These are phyloP conservation scores for Salinomyces thailandicus DNA, from an alignment of 2,329 filamentous ascomycete genomes.

Conservation along the genomic window DNA sequence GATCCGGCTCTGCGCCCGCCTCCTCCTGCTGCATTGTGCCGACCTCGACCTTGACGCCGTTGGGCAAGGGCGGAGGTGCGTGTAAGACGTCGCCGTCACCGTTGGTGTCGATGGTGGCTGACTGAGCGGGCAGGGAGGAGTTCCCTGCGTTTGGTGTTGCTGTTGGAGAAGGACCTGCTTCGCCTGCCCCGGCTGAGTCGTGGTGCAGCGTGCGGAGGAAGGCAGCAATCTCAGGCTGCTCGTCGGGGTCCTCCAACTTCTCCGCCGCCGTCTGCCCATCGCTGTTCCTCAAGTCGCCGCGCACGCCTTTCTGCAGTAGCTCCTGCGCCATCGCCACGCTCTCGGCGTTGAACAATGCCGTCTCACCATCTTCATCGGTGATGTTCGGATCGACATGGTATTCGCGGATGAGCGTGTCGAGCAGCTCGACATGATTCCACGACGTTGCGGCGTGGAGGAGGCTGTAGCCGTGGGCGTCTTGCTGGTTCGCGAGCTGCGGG, in stretches of 20 bases:
- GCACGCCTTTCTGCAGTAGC: slow-evolving; percentile 67
- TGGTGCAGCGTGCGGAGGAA: slow-evolving; percentile 47
- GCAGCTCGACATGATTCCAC: slow-evolving; percentile 75
- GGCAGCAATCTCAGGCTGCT: slow-evolving; percentile 62
- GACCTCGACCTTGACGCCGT: slow-evolving; percentile 67
- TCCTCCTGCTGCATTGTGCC: slow-evolving; percentile 57
- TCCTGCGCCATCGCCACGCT: slow-evolving; percentile 65
- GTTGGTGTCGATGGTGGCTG: slow-evolving; percentile 12
- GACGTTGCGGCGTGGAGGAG: slow-evolving; percentile 86
- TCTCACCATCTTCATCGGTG: slow-evolving; percentile 83
- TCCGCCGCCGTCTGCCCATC: slow-evolving; percentile 74
- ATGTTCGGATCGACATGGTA: slow-evolving; percentile 72
- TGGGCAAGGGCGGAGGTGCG: slow-evolving; percentile 54
- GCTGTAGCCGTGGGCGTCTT: slow-evolving; percentile 90
- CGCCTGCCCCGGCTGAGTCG: slow-evolving; percentile 7
- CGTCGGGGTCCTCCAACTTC: slow-evolving; percentile 67
- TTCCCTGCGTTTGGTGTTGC: slow-evolving; percentile 14
- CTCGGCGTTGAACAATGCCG: slow-evolving; percentile 88
- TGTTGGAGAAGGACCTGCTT: slow-evolving; percentile 8
- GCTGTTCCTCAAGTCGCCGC: slow-evolving; percentile 53
- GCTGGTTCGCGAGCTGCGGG: slow-evolving; percentile 63
- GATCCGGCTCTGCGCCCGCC: slow-evolving; percentile 55
- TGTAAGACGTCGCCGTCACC: slow-evolving; percentile 19
- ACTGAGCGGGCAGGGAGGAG: slow-evolving; percentile 23
- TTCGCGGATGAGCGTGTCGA: slow-evolving; percentile 63